A percentile compares a stretch with the other conserved stretches of the same genome.
Conservation (phyloP, 495 filamentous ascomycete species). For the Podospora pseudoanserina region DNA sequence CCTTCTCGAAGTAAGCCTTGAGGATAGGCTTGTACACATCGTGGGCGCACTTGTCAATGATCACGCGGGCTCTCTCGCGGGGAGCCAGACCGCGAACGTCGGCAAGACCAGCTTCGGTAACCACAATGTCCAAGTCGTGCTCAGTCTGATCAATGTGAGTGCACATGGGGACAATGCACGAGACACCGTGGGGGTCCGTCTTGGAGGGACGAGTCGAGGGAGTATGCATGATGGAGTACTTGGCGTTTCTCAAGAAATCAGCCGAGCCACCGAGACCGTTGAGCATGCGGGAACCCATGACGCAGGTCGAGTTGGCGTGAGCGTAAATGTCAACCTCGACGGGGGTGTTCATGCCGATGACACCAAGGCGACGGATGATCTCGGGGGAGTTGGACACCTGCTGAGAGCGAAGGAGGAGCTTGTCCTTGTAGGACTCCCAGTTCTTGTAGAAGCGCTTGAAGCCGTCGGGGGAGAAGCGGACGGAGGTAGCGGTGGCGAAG, state of each 20-base stretch:
- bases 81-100: slow-evolving; percentile 82
- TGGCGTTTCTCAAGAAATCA: slow-evolving; percentile 79
- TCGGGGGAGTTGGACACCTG: slow-evolving; percentile 90
- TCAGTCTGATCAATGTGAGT: slow-evolving; percentile 93
- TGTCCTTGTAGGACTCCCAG: slow-evolving; percentile 76
- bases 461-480: slow-evolving; percentile 86
- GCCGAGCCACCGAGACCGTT: slow-evolving; percentile 87
- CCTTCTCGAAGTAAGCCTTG: slow-evolving; percentile 78
- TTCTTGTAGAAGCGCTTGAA: slow-evolving; percentile 90
- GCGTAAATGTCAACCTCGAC: slow-evolving; percentile 94
- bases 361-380: slow-evolving; percentile 83
- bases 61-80: slow-evolving; percentile 75
- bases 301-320: slow-evolving; percentile 87
- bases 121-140: slow-evolving; percentile 82
- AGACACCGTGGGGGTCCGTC: slow-evolving; percentile 77
- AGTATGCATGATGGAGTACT: slow-evolving; percentile 94
- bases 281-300: slow-evolving; percentile 88
- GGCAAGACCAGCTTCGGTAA: slow-evolving; percentile 83
- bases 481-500: slow-evolving; percentile 87
- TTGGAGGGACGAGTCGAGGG: slow-evolving; percentile 75
- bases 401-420: slow-evolving; percentile 83
- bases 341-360: slow-evolving; percentile 95
- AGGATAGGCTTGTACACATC: slow-evolving; percentile 81
- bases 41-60: slow-evolving; percentile 86
- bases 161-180: slow-evolving; percentile 88